Conservation (phyloP, 2,329 filamentous ascomycete species). For the Penicillium glabrum region DNA sequence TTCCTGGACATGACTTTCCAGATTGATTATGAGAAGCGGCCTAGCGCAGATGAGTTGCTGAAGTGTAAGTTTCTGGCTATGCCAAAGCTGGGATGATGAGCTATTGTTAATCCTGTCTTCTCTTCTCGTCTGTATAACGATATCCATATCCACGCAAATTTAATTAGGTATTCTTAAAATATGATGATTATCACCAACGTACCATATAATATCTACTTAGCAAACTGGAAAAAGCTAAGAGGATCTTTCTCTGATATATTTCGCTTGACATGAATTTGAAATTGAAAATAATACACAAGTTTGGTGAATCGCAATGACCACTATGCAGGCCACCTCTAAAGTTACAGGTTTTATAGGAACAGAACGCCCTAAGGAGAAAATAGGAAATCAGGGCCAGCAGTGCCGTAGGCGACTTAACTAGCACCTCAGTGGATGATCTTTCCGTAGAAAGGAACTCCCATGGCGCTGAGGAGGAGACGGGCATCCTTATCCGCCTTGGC, state of each 20-base stretch:
- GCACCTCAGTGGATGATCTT: constrained; percentile 58
- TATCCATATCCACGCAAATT: constrained; percentile 15
- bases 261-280: constrained; percentile 14
- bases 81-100: constrained; percentile 40
- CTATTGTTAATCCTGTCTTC: not conserved
- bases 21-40: constrained; percentile 88
- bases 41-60: constrained; percentile 87
- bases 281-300: constrained; percentile 24
- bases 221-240: not conserved
- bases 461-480: constrained; percentile 67
- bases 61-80: constrained; percentile 73
- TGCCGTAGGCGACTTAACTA: not conserved
- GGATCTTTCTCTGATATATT: constrained; percentile 7
- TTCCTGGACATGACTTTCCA: constrained; percentile 92
- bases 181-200: not conserved
- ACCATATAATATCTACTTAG: not conserved
- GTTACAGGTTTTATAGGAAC: constrained; percentile 25
- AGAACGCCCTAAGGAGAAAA: constrained; percentile 8
- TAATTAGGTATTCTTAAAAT: not conserved
- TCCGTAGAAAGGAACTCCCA: constrained; percentile 81
- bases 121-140: constrained; percentile 17
- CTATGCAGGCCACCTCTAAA: constrained; percentile 26
- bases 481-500: constrained; percentile 84
- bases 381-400: not conserved
- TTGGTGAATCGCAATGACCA: constrained; percentile 24